phyloP scores from a whole-genome alignment of 805 yeast genomes.

The Yarrowia osloensis region DNA sequence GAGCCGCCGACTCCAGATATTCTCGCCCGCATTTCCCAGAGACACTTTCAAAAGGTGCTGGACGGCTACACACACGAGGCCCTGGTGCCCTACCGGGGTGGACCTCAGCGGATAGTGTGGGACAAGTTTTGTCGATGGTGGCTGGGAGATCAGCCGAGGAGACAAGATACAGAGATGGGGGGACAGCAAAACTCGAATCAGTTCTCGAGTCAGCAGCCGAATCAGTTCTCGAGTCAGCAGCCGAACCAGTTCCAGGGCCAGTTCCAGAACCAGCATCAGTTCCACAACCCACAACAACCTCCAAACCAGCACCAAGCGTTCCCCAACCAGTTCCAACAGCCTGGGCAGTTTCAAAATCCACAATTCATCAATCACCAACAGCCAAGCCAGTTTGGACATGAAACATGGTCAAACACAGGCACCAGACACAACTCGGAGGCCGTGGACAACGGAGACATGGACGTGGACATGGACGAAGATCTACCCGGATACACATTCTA shows the following conservation, averaged over 20 bases:
- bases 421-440: neutral
- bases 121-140: constrained; percentile 19
- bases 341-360: neutral
- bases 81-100: constrained; percentile 12
- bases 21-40: constrained; percentile 10
- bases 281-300: too few species aligned
- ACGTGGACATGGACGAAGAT: constrained; percentile 18
- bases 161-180: neutral
- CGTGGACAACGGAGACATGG: neutral
- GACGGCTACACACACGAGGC: constrained; percentile 17
- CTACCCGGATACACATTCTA: constrained; percentile 19
- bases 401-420: neutral
- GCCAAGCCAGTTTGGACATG: neutral
- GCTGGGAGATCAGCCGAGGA: neutral
- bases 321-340: neutral
- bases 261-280: neutral
- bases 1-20: constrained; percentile 20
- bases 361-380: neutral
- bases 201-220: neutral
- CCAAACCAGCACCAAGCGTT: too few species aligned
- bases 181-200: neutral
- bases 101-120: constrained; percentile 13
- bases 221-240: neutral
- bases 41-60: constrained; percentile 16
- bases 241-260: neutral